These are phyloP conservation scores for Bocquillonia castaneifolia DNA, from an alignment of 441 rosid species.

Conservation along the genomic window DNA sequence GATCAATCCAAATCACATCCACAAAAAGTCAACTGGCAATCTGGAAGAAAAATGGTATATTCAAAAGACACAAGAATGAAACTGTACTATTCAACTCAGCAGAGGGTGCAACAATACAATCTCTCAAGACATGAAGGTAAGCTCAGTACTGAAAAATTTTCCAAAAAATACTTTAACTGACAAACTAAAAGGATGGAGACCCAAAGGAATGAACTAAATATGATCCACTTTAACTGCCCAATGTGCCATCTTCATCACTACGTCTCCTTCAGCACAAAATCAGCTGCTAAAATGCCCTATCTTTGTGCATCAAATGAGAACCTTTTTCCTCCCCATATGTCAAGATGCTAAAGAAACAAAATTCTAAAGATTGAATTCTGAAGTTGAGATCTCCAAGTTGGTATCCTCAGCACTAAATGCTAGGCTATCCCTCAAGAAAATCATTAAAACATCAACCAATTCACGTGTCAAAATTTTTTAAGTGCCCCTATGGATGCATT, in stretches of 20 bases:
- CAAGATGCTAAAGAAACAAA: too few species aligned
- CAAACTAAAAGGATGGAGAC: too few species aligned
- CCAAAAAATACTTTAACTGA: background rate
- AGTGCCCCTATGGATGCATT: background rate
- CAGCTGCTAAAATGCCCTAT: background rate
- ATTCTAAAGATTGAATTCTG: background rate
- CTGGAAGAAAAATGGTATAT: background rate
- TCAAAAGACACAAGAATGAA: background rate
- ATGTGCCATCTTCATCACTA: background rate
- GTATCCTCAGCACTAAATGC: background rate
- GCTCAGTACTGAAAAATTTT: background rate
- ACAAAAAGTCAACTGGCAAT: background rate
- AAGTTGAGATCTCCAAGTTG: background rate
- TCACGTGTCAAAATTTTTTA: background rate
- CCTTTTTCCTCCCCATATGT: background rate
- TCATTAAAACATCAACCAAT: background rate
- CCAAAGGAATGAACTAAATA: background rate
- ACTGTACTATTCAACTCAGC: too few species aligned
- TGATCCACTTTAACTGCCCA: background rate
- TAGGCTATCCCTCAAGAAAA: background rate
- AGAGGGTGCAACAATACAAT: background rate
- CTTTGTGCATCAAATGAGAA: too few species aligned
- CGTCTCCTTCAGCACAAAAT: background rate
- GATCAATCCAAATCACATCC: background rate
- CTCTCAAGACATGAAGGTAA: background rate